phyloP scores from a whole-genome alignment of 1,139 yeast species.

The Arxiozyma heterogenica region DNA sequence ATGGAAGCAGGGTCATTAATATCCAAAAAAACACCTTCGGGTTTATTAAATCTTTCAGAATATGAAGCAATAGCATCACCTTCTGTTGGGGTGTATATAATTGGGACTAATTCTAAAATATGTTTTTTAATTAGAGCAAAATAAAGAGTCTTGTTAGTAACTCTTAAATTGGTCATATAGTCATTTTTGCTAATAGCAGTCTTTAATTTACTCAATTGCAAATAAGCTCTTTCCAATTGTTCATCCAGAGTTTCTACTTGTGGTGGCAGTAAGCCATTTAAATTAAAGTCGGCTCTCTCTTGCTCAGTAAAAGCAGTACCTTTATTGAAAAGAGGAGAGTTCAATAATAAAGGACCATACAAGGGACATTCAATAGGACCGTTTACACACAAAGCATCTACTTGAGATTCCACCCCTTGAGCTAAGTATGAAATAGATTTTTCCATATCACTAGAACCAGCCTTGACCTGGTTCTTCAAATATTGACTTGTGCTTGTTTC shows the following conservation, averaged over 20 bases:
- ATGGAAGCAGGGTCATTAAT: constrained; percentile 69
- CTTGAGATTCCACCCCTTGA: constrained; percentile 5
- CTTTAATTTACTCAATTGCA: constrained; percentile 66
- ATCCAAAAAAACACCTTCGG: constrained; percentile 91
- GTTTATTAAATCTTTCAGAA: constrained; percentile 85
- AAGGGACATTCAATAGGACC: constrained; percentile 79
- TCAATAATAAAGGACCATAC: constrained; percentile 60
- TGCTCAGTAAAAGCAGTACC: constrained; percentile 84
- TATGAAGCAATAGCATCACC: constrained; percentile 94
- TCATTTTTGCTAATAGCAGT: constrained; percentile 85
- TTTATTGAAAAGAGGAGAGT: constrained; percentile 81
- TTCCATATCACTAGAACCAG: neutral
- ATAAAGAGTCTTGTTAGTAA: constrained; percentile 83
- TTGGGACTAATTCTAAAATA: constrained; percentile 82
- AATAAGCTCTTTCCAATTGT: constrained; percentile 85
- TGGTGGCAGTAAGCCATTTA: constrained; percentile 75
- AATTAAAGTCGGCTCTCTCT: constrained; percentile 75
- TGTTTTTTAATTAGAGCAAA: constrained; percentile 81
- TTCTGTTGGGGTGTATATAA: constrained; percentile 94
- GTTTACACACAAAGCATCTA: constrained; percentile 50
- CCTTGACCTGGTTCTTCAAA: neutral
- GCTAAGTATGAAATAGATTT: neutral
- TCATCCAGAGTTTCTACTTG: constrained; percentile 74
- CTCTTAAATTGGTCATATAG: constrained; percentile 84
- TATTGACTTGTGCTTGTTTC: neutral